phyloP scores from a whole-genome alignment of 2,329 filamentous ascomycete species.

The Aspergillus floridensis region DNA sequence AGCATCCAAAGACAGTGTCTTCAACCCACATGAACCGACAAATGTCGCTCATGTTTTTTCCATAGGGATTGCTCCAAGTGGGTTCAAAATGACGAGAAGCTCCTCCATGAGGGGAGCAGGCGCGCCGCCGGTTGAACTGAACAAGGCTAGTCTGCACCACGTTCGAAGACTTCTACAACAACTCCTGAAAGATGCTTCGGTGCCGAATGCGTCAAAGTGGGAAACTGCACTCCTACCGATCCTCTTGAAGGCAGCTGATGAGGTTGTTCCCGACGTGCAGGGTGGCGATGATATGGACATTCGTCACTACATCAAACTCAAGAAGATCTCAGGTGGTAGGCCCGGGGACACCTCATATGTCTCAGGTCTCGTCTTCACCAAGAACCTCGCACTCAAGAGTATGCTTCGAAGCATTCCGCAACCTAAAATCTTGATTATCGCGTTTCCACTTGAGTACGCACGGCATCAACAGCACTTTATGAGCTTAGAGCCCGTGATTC shows the following conservation, averaged over 20 bases:
- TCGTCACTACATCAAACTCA: constrained; percentile 93
- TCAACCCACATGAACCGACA: constrained; percentile 33
- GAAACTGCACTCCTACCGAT: constrained; percentile 89
- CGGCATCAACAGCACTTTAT: constrained; percentile 93
- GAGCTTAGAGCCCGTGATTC: constrained; percentile 94
- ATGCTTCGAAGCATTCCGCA: constrained; percentile 85
- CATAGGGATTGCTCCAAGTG: constrained; percentile 32
- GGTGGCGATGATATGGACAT: constrained; percentile 95
- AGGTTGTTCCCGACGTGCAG: constrained; percentile 89
- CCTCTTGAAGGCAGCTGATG: constrained; percentile 83
- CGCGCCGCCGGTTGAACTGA: constrained; percentile 76
- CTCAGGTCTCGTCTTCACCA: constrained; percentile 94
- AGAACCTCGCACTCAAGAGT: constrained; percentile 92
- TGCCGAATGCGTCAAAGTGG: constrained; percentile 75
- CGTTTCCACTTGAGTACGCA: constrained; percentile 94
- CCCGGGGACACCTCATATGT: constrained; percentile 94
- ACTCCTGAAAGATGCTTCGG: constrained; percentile 70
- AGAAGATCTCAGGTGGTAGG: constrained; percentile 87
- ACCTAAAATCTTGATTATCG: constrained; percentile 86
- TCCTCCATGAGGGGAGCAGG: constrained; percentile 76
- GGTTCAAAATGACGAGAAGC: constrained; percentile 65
- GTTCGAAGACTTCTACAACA: constrained; percentile 82
- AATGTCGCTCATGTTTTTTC: constrained; percentile 43
- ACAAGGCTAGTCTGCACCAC: constrained; percentile 81
- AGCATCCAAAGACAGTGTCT: constrained; percentile 57